Base-by-base conservation (phyloP, 305 asterid species). In the Rubia peregrina region DNA sequence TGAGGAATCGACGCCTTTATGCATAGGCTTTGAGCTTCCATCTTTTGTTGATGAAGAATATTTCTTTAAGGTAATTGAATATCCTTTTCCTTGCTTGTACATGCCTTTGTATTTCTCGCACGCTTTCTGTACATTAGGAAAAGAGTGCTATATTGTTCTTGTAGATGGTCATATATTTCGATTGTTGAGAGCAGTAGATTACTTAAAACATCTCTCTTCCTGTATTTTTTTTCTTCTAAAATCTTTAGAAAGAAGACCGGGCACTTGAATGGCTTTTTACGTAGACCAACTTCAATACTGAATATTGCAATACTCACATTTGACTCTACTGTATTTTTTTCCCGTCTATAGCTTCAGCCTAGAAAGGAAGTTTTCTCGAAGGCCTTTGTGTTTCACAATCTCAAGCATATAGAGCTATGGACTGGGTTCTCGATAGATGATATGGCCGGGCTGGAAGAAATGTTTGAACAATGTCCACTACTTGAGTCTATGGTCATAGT, bases 321-420 rank as follows among this genome's bases (percentile, higher is more conserved):
- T 65, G 56, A 43, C 40, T 65, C 17, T 46, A 16, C 57, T 49
- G 33, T 56, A 17, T 19, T 56, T 22, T 24, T 65, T 5, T 5
- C 2, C 12, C n/a, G 16, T 17, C 16, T 26, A 21, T 42, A 22
- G 36, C 14, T 9, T 21, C 36, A 65, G 56, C 70, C 48, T 21
- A 42, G 13, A 3, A 36, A 11, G 70, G 56, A 44, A 12, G 40
- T 67, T 24, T 48, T 46, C 13, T 67, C 42, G 1, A 22, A 13
- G 13, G 13, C 24, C 22, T 48, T 67, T 26, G 60, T 33, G 57
- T 67, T 67, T 51, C 38, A 26, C 42, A 67, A 46, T 14, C 71
- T 67, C 43, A 67, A 67, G n/a, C 21, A 22, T 48, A 12, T 67
- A 46, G 60, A 67, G 60, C 42, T 67, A 5, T 21, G 51, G 22